A percentile compares a stretch with the other conserved stretches of the same genome.
phyloP scores from a whole-genome alignment of 805 yeast species.

The Starmerella stigmatis region DNA sequence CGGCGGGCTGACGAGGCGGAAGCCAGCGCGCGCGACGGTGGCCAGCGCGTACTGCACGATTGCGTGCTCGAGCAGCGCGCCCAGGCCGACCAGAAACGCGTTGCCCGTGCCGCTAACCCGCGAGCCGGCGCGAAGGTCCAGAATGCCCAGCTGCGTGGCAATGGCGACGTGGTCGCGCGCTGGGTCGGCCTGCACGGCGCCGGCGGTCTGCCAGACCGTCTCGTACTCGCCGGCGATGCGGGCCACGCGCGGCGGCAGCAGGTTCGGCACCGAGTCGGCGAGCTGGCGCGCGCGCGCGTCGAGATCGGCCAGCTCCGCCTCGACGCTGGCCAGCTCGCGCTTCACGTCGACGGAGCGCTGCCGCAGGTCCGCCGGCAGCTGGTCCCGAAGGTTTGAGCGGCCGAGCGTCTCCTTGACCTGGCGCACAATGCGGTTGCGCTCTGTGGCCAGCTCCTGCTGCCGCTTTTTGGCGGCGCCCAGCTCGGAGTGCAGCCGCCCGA shows the following conservation, averaged over 20 bases:
- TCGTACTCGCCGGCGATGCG: slow-evolving; percentile 18
- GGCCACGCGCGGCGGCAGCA: slow-evolving; percentile 24
- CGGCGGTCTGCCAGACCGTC: slow-evolving; percentile 15
- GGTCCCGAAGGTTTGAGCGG: slow-evolving; percentile 19
- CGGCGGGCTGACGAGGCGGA: slow-evolving; percentile 68
- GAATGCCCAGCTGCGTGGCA: slow-evolving; percentile 53
- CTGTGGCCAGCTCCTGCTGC: slow-evolving; percentile 21
- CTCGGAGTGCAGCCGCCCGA: slow-evolving; percentile 24
- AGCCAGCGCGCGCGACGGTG: slow-evolving; percentile 57
- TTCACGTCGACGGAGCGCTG: slow-evolving; percentile 9
- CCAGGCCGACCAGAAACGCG: slow-evolving; percentile 71
- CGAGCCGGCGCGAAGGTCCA: slow-evolving; percentile 66
- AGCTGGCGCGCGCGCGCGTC: slow-evolving; percentile 17
- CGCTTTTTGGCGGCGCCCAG: slow-evolving; percentile 14
- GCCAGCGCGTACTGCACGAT: slow-evolving; percentile 66
- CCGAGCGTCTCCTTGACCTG: slow-evolving; percentile 12
- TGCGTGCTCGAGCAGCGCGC: slow-evolving; percentile 84
- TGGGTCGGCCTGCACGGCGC: not conserved
- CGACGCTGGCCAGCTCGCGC: slow-evolving; percentile 13
- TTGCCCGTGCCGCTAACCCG: slow-evolving; percentile 57
- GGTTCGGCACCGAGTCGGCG: slow-evolving; percentile 30
- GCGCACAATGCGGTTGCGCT: slow-evolving; percentile 18
- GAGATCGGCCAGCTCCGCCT: slow-evolving; percentile 17
- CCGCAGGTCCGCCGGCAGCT: slow-evolving; percentile 16
- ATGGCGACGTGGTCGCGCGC: slow-evolving; percentile 54